Evolutionary conservation across 2,329 filamentous ascomycete genomes (phyloP), one percentile per base, ranked within the genome.

Genomic region (Neocucurbitaria cava): DNA sequence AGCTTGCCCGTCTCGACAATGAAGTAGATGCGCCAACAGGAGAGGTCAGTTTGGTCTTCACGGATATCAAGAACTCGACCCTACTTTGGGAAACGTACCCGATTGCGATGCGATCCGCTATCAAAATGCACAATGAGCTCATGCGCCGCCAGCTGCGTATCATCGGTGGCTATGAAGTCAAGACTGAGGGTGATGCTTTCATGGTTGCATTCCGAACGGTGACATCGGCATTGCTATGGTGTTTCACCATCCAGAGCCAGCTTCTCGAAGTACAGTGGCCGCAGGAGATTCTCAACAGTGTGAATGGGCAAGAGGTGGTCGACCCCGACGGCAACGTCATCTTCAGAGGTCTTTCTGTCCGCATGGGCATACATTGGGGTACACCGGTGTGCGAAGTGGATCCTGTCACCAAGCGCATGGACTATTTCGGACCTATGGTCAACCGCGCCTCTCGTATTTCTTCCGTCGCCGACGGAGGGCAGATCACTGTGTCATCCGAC

Each of bases 351-450:
- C 79, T 99, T 47, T 97, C 93, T 10, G 95, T 99, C 38, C 87
- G 95, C 54, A 99, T 99, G 95, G 95, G 95, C 67, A 92, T 96
- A 56, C 95, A 99, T 75, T 99, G 90, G 85, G 95, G 95, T 62
- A 88, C 90, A 55, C 95, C 94, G 5, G 92, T 99, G 66, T 96
- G 92, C 72, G 95, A 99, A 76, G 90, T 89, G 44, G 95, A 99
- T 76, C 95, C 95, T 0, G 93, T 99, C 45, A 99, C 95, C 1
- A 89, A 93, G 53, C 92, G 95, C 59, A 99, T 99, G 95, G 95
- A 99, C 70, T 99, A 99, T 78, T 99, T 98, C 73, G 95, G 95
- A 0, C 95, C 95, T 13, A 99, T 99, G 92, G 95, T 99, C 69
- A 99, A 99, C 78, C 93, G 96, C 71, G 92, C 95, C 0, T 90